These are phyloP conservation scores for Trametopsis cervina DNA, from an alignment of 768 basidiomycete species.

Conservation along the genomic window DNA sequence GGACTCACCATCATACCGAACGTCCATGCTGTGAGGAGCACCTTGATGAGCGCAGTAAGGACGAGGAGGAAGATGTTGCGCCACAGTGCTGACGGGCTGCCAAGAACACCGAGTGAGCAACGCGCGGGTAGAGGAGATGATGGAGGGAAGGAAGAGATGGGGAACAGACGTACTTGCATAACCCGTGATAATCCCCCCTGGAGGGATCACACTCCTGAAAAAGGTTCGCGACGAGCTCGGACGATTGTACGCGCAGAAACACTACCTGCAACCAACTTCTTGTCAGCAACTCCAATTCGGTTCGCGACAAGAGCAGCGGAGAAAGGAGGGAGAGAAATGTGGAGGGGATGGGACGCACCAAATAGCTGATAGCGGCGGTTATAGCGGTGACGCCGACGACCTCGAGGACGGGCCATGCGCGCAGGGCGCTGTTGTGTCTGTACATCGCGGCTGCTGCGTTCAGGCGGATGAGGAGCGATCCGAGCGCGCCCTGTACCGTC, in stretches of 20 bases:
- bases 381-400: slow-evolving; percentile 55
- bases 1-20: slow-evolving; percentile 68
- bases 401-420: slow-evolving; percentile 59
- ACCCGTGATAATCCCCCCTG: slow-evolving; percentile 62
- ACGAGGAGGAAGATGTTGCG: slow-evolving; percentile 63
- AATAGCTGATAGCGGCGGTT: slow-evolving; percentile 65
- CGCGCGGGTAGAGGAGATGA: neutral
- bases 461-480: slow-evolving; percentile 56
- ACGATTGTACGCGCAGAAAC: slow-evolving; percentile 67
- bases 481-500: slow-evolving; percentile 48
- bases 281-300: too few relatives aligned
- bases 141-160: neutral
- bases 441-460: slow-evolving; percentile 61
- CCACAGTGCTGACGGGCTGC: slow-evolving; percentile 56
- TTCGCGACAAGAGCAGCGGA: too few relatives aligned
- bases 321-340: too few relatives aligned
- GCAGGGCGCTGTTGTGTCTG: slow-evolving; percentile 45
- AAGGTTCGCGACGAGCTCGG: slow-evolving; percentile 77
- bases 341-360: slow-evolving; percentile 33
- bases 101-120: neutral
- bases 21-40: slow-evolving; percentile 65
- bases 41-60: slow-evolving; percentile 54
- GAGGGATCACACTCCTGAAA: slow-evolving; percentile 75
- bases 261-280: too few relatives aligned
- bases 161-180: slow-evolving; percentile 64